Conservation (phyloP, 441 rosid genomes). For the Populus trichocarpa region DNA sequence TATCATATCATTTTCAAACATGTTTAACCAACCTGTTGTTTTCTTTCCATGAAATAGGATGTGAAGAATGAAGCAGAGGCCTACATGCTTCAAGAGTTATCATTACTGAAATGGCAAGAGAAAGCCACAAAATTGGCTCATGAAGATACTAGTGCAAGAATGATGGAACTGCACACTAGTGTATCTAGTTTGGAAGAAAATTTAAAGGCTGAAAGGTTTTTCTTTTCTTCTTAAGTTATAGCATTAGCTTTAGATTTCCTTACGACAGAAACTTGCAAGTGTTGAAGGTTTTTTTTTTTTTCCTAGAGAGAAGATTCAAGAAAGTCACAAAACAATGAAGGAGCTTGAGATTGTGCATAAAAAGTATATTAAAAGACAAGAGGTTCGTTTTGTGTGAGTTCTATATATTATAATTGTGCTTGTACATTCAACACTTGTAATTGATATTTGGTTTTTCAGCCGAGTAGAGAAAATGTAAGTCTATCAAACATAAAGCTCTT, state of each 20-base stretch:
- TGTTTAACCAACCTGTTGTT: conserved; percentile 16
- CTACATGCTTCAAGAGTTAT: conserved; percentile 88
- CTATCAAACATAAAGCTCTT: background rate
- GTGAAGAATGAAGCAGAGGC: conserved; percentile 94
- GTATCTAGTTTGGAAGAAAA: conserved; percentile 61
- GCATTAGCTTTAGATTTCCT: conserved; percentile 1
- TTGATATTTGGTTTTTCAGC: background rate
- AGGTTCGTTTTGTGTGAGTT: conserved; percentile 47
- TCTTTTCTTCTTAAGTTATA: conserved; percentile 9
- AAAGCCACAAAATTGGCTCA: conserved; percentile 74
- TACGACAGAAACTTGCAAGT: background rate
- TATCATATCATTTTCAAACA: background rate
- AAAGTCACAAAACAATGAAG: conserved; percentile 56
- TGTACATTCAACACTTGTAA: background rate
- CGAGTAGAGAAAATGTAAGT: background rate
- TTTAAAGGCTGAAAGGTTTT: conserved; percentile 66
- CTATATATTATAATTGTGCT: conserved; percentile 10
- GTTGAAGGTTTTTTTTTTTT: background rate
- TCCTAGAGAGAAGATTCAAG: conserved; percentile 64
- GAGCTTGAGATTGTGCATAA: conserved; percentile 75
- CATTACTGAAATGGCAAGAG: conserved; percentile 90
- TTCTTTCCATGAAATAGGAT: conserved; percentile 46
- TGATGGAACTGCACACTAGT: conserved; percentile 53
- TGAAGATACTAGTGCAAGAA: conserved; percentile 60
- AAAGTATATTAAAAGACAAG: conserved; percentile 67